phyloP scores from a whole-genome alignment of 2,329 filamentous ascomycete genomes.

The Myriosclerotinia duriaeana region DNA sequence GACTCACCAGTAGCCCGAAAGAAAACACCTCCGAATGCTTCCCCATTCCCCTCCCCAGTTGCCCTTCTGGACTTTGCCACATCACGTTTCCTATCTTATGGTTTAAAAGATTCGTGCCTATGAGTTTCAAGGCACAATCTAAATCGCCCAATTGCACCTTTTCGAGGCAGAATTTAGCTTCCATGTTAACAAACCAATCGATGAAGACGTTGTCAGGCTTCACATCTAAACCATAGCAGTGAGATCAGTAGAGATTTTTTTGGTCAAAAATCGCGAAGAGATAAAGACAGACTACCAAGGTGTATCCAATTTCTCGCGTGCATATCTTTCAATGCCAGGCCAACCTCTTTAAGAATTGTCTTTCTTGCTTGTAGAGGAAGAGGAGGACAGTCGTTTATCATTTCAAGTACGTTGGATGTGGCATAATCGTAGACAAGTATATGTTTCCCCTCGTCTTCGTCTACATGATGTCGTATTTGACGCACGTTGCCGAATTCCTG shows the following conservation, averaged over 20 bases:
- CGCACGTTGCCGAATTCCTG: not conserved
- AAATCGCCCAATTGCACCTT: slow-evolving; percentile 25
- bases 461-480: slow-evolving; percentile 11
- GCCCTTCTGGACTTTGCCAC: slow-evolving; percentile 29
- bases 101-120: slow-evolving; percentile 25
- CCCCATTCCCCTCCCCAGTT: slow-evolving; percentile 26
- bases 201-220: slow-evolving; percentile 26
- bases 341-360: slow-evolving; percentile 12
- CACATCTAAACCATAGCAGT: slow-evolving; percentile 10
- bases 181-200: slow-evolving; percentile 23
- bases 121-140: slow-evolving; percentile 26
- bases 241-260: slow-evolving; percentile 15
- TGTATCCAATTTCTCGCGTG: slow-evolving; percentile 28
- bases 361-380: slow-evolving; percentile 17
- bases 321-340: slow-evolving; percentile 25
- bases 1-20: slow-evolving; percentile 28
- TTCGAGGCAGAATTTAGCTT: slow-evolving; percentile 9
- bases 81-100: slow-evolving; percentile 29
- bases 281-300: slow-evolving; percentile 21
- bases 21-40: slow-evolving; percentile 31
- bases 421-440: slow-evolving; percentile 14
- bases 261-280: not conserved
- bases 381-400: slow-evolving; percentile 5
- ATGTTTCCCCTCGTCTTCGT: slow-evolving; percentile 1
- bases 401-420: slow-evolving; percentile 6